Evolutionary conservation across 805 yeast species (phyloP), one percentile per base, ranked within the genome.

Genomic region (Blastobotrys parvus): DNA sequence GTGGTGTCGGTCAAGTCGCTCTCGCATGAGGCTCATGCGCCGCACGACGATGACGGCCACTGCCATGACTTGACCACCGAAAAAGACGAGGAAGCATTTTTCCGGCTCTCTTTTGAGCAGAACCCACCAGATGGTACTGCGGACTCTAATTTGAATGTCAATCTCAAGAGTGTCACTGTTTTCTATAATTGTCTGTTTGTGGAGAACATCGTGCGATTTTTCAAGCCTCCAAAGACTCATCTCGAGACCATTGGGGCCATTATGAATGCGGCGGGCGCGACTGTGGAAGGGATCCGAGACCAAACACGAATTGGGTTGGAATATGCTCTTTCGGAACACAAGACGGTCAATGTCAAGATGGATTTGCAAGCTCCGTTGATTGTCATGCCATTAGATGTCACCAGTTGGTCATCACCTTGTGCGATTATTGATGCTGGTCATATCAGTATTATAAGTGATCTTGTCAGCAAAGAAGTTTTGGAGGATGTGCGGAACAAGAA

Each of bases 391-490:
- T 67, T 87, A 25, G 85, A 87, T 55, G 83, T 94, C 0, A 71
- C 77, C 10, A 76, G 75, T 49, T 80, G 86, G 78, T 71, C 80
- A 33, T 79, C 97, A 0, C 94, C 97, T 0, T 94, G 95, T 50
- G 85, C 89, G 3, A 77, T 92, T 16, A 70, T 92, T 42, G 97
- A 92, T 69, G 96, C 97, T 5, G 99, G 99, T 57, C 96, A 90
- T 60, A 81, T 94, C 19, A 80, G 87, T 50, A 77, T 92, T 13
- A 64, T 69, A 1, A 85, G 95, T 57, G 92, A 89, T 53, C 70
- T 90, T 33, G 92, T 80, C 3, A 84, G 82, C 38, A 77, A 77
- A 50, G 71, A 74, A 3, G 77, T 75, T 37, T 72, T 88, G 21
- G 78, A 80, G 40, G 79, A 78, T 45, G 75, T 88, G 37, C 85